phyloP scores from a whole-genome alignment of 768 basidiomycete genomes.

The Phanerodontia chrysosporium region DNA sequence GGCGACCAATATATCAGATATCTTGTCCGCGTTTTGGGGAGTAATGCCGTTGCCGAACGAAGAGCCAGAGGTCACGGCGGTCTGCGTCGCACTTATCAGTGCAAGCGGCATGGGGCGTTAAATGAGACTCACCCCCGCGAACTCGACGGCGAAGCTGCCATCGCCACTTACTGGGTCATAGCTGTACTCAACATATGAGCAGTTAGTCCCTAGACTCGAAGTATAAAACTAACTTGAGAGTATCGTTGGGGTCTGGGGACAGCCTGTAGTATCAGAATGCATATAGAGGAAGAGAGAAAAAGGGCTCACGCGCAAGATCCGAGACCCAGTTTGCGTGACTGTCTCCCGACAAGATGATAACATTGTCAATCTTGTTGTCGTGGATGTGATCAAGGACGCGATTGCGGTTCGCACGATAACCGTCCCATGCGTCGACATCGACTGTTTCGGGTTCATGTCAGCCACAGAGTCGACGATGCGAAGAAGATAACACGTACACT shows the following conservation, averaged over 20 bases:
- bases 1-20: slow-evolving; percentile 34
- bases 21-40: slow-evolving; percentile 35
- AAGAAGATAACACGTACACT: slow-evolving; percentile 23
- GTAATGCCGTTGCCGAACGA: slow-evolving; percentile 39
- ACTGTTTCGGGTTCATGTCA: slow-evolving; percentile 10
- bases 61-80: slow-evolving; percentile 45
- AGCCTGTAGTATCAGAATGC: background rate
- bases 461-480: background rate
- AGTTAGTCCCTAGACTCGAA: background rate
- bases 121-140: slow-evolving; percentile 42
- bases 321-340: slow-evolving; percentile 62
- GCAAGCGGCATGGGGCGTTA: background rate
- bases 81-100: background rate
- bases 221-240: slow-evolving; percentile 32
- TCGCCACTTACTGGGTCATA: slow-evolving; percentile 45
- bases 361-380: slow-evolving; percentile 47
- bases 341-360: slow-evolving; percentile 56
- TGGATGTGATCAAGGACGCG: slow-evolving; percentile 50
- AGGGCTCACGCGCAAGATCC: slow-evolving; percentile 48
- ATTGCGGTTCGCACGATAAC: slow-evolving; percentile 51
- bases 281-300: background rate
- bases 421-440: slow-evolving; percentile 50
- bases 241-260: slow-evolving; percentile 44
- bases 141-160: slow-evolving; percentile 55
- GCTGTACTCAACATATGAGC: slow-evolving; percentile 18